phyloP scores from a whole-genome alignment of 768 basidiomycete genomes.

The Amanita muscaria region DNA sequence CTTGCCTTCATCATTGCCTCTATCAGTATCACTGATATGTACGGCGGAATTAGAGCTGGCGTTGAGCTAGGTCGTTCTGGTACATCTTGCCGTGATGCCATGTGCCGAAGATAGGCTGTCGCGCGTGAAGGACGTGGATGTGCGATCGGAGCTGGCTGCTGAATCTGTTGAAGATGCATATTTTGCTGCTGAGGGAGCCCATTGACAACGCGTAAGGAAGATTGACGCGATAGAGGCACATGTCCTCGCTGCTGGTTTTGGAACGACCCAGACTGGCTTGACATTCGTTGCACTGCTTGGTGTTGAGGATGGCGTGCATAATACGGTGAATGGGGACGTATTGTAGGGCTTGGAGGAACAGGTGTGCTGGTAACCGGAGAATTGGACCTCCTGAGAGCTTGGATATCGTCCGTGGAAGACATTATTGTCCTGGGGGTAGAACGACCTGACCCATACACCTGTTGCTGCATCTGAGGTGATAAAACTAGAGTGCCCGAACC shows the following conservation, averaged over 20 bases:
- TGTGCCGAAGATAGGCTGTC: slow-evolving; percentile 64
- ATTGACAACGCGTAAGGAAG: not conserved
- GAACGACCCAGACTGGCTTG: not conserved
- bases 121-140: slow-evolving; percentile 45
- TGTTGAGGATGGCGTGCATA: not conserved
- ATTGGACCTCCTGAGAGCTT: not conserved
- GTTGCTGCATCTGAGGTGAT: not conserved
- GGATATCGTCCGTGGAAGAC: slow-evolving; percentile 3
- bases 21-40: slow-evolving; percentile 22
- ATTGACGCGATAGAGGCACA: slow-evolving; percentile 1
- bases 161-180: not conserved
- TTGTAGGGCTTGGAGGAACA: not conserved
- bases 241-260: slow-evolving; percentile 1
- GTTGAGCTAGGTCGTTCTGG: slow-evolving; percentile 29
- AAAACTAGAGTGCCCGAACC: not conserved
- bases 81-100: slow-evolving; percentile 48
- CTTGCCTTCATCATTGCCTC: slow-evolving; percentile 23
- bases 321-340: not conserved
- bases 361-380: slow-evolving; percentile 3
- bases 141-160: slow-evolving; percentile 12
- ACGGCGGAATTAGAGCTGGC: slow-evolving; percentile 15
- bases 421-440: slow-evolving; percentile 1
- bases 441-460: not conserved
- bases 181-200: not conserved
- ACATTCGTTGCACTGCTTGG: slow-evolving; percentile 1